Base-by-base conservation (phyloP, 495 filamentous ascomycete genomes). In the Penicillium odoratum region DNA sequence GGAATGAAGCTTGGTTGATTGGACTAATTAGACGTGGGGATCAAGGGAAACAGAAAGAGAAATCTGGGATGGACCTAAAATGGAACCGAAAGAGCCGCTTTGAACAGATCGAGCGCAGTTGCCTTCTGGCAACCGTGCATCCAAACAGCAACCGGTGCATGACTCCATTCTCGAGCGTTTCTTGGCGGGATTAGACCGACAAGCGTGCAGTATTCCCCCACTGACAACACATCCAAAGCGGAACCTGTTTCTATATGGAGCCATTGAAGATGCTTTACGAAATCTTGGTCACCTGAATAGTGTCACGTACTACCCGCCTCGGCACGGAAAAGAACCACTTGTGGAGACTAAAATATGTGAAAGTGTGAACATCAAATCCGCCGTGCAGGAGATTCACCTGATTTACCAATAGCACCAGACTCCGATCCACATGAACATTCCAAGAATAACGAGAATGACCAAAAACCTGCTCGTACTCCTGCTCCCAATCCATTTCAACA, bases 91-190 rank as follows among this genome's bases (percentile, higher is more conserved):
- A 40, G 38, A 40, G 38, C 38, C 38, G 38, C 38, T 16, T 40
- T 5, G 11, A 29, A 7, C 21, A 15, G 18, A 40, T 45, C 16
- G 33, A 49, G 44, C 18, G 8, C 34, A 42, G 63, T 66, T 66
- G 63, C 63, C 63, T 58, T 58, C 48, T 34, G 63, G 63, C 63
- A 66, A 60, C 63, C 38, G 56, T 65, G 57, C 26, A 48, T 21
- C 43, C 18, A 46, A 46, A 46, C 43, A 26, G 4, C 25, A 21
- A 46, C 34, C n/a, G 33, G 25, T 45, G 18, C 33, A 40, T n/a
- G 38, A n/a, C 38, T 21, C 38, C 15, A 16, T 40, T 4, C 45
- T 15, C 13, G 44, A 0, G 10, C 3, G n/a, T 29, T n/a, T n/a
- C 7, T 48, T 29, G 21, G 46, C 25, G 31, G 51, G 45, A 40